These are phyloP conservation scores for Plasmodium sp. DNA, from an alignment of 169 alveolate species.

Conservation along the genomic window DNA sequence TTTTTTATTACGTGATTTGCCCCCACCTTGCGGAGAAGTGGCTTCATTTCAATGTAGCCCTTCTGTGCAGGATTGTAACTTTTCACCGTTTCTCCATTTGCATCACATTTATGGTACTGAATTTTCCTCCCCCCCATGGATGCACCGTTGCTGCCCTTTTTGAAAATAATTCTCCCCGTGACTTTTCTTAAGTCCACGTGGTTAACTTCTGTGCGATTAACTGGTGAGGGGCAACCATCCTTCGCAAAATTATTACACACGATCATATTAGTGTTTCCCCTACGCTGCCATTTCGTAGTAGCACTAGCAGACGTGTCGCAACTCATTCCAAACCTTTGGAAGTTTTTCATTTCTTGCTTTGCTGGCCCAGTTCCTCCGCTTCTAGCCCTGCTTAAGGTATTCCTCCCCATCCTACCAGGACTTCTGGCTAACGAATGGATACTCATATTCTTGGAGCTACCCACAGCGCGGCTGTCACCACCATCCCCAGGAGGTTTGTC, in stretches of 20 bases:
- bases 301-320: background rate
- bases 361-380: background rate
- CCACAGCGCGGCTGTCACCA: background rate
- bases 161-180: constrained; percentile 21
- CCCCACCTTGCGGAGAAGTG: background rate
- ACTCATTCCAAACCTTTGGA: background rate
- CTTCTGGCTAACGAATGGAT: background rate
- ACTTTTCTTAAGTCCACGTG: background rate
- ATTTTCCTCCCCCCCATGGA: background rate
- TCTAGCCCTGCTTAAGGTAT: background rate
- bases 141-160: background rate
- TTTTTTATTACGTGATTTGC: background rate
- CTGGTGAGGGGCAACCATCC: background rate
- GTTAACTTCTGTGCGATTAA: background rate
- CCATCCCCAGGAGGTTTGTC: background rate
- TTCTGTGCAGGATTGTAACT: background rate
- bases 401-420: background rate
- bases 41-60: background rate
- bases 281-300: background rate
- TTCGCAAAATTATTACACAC: background rate
- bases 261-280: background rate
- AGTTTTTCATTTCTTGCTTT: background rate
- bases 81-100: background rate
- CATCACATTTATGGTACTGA: background rate
- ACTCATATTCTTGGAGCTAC: background rate